Evolutionary conservation across 2,329 filamentous ascomycete genomes (phyloP).

Genomic region (Ophiostoma montium): DNA sequence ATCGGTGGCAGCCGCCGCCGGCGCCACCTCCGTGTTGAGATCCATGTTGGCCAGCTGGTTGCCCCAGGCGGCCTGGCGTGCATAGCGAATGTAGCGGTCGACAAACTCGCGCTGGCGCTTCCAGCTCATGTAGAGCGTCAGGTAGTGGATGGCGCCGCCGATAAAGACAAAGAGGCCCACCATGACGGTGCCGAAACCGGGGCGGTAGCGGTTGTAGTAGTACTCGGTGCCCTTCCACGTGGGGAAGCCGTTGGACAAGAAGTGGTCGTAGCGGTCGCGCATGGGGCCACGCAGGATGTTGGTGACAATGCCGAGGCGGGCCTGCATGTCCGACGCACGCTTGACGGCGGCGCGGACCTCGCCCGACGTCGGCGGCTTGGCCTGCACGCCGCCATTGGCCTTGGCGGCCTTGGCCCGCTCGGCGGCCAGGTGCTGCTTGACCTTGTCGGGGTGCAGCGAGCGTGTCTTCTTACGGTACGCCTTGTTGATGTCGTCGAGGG

Average conservation of each 20-base stretch:
- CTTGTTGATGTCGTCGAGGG: conserved; percentile 79
- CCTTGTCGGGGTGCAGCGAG: conserved; percentile 87
- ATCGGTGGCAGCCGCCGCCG: conserved; percentile 12
- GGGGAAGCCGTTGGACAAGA: conserved; percentile 84
- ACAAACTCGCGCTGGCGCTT: conserved; percentile 85
- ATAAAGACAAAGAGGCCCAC: conserved; percentile 67
- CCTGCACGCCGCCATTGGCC: conserved; percentile 32
- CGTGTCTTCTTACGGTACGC: conserved; percentile 82
- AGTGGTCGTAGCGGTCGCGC: conserved; percentile 87
- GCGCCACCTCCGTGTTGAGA: conserved; percentile 21
- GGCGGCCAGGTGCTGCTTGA: conserved; percentile 66
- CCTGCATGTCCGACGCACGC: conserved; percentile 67
- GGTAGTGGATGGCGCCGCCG: conserved; percentile 74
- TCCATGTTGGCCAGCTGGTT: conserved; percentile 56
- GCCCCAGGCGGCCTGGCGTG: conserved; percentile 79
- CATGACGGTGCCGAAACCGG: conserved; percentile 75
- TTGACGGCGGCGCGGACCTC: conserved; percentile 71
- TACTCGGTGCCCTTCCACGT: conserved; percentile 95
- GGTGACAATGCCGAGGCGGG: conserved; percentile 69
- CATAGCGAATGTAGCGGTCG: conserved; percentile 80
- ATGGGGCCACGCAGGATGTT: conserved; percentile 71
- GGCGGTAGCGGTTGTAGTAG: conserved; percentile 90
- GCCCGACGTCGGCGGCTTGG: conserved; percentile 55
- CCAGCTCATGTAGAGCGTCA: conserved; percentile 72
- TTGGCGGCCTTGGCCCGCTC: conserved; percentile 45